These are phyloP conservation scores for Orbilia quercus DNA, from an alignment of 2,329 filamentous ascomycete species.

Conservation along the genomic window DNA sequence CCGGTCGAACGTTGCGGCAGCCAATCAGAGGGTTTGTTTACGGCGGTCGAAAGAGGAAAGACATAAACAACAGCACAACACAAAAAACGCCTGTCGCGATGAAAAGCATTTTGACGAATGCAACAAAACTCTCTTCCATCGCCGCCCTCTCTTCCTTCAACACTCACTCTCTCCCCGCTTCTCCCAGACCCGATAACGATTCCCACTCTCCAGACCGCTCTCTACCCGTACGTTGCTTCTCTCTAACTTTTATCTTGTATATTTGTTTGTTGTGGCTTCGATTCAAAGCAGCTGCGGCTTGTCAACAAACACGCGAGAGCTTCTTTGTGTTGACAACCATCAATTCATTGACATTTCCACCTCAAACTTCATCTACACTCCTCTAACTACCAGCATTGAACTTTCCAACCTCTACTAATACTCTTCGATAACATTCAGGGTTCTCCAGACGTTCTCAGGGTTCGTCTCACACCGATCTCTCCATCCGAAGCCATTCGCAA, in stretches of 20 bases:
- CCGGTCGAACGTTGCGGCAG: not conserved
- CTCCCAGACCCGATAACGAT: conserved; percentile 8
- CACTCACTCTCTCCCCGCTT: conserved; percentile 3
- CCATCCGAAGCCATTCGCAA: conserved; percentile 24
- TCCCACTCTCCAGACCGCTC: not conserved
- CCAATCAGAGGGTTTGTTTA: conserved; percentile 54
- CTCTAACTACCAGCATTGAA: not conserved
- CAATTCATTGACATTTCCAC: too few species aligned
- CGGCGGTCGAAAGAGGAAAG: conserved; percentile 37
- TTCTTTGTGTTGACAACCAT: conserved; percentile 44
- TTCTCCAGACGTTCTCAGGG: conserved; percentile 29
- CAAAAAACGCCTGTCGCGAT: too few species aligned
- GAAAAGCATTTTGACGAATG: conserved; percentile 27
- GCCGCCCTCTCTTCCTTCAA: conserved; percentile 40
- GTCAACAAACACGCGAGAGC: conserved; percentile 27
- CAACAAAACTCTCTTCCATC: conserved; percentile 32
- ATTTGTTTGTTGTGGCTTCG: not conserved
- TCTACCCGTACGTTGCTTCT: conserved; percentile 16
- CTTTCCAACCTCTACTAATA: conserved; percentile 1
- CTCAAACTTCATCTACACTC: conserved; percentile 22
- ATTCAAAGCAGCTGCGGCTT: not conserved
- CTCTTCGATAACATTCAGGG: not conserved
- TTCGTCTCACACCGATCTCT: conserved; percentile 16
- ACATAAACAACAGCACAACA: conserved; percentile 27
- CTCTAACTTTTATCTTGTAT: not conserved